A percentile compares a stretch with the other conserved stretches of the same genome.
Evolutionary conservation across 208 protist genomes (phyloP).

Genomic region (Lotmaria passim): DNA sequence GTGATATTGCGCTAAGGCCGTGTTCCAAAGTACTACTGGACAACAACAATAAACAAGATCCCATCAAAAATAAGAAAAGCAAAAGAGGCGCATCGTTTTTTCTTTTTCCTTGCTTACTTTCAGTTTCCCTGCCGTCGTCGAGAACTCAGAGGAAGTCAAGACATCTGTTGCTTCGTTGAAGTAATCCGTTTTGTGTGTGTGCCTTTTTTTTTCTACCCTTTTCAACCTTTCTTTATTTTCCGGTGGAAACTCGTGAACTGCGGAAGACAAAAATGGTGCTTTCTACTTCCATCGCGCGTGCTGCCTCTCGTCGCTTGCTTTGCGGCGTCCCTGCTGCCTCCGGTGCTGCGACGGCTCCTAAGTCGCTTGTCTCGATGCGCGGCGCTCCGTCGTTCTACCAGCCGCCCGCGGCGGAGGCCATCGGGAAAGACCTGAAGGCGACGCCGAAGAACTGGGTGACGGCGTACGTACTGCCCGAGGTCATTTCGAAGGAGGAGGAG

Average conservation of each 20-base stretch:
- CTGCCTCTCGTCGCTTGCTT: conserved; percentile 4
- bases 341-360: too few relatives aligned
- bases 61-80: too few relatives aligned
- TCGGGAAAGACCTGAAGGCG: conserved; percentile 68
- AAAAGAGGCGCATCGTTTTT: too few relatives aligned
- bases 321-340: not conserved
- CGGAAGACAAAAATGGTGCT: not conserved
- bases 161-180: too few relatives aligned
- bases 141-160: too few relatives aligned
- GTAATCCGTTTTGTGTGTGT: too few relatives aligned
- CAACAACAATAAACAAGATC: too few relatives aligned
- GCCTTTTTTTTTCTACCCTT: not conserved
- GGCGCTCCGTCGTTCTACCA: conserved; percentile 75
- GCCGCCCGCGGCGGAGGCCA: conserved; percentile 58
- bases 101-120: too few relatives aligned
- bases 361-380: conserved; percentile 68
- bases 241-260: too few relatives aligned
- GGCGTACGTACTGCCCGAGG: conserved; percentile 77
- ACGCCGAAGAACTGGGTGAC: conserved; percentile 72
- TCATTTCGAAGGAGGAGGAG: conserved; percentile 74
- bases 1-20: too few relatives aligned
- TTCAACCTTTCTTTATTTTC: not conserved
- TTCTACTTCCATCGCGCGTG: not conserved
- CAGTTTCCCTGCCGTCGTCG: too few relatives aligned
- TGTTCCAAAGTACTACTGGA: too few relatives aligned